A percentile compares a stretch with the other conserved stretches of the same genome.
These are phyloP conservation scores for Rhododendron ovatum DNA, from an alignment of 148 eudicot genomes.

Conservation along the genomic window DNA sequence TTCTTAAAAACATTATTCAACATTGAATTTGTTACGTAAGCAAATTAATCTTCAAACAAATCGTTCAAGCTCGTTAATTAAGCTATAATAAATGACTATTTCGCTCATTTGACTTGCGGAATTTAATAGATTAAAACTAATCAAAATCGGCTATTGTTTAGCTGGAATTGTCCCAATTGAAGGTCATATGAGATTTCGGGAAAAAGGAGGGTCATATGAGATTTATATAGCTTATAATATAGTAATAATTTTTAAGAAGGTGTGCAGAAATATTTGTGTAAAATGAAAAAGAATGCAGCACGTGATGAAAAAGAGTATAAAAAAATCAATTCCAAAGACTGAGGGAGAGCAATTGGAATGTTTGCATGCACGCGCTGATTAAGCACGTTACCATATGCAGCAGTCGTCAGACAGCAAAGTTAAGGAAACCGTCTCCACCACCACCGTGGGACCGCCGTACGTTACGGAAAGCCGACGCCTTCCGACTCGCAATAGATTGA, in stretches of 20 bases:
- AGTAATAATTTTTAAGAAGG: no score
- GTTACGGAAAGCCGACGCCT: background rate
- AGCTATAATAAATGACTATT: background rate
- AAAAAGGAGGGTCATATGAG: no score
- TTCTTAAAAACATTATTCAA: background rate
- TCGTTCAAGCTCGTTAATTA: background rate
- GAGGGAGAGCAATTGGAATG: background rate
- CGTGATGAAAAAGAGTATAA: no score
- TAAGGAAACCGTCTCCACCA: background rate
- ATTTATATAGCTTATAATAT: no score
- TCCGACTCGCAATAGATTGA: no score
- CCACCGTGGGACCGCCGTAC: constrained; percentile 12
- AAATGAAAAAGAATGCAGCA: no score
- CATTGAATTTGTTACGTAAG: background rate
- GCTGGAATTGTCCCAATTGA: no score
- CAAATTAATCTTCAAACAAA: background rate
- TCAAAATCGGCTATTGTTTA: no score
- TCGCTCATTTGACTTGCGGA: background rate
- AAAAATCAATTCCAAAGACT: no score
- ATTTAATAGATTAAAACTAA: no score
- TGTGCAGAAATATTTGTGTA: no score
- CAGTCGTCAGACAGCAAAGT: background rate
- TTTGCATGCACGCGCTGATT: background rate
- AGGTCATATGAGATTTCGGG: no score
- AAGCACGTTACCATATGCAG: background rate